Base-by-base conservation (phyloP, 495 filamentous ascomycete species). In the Aspergillus diversus region DNA sequence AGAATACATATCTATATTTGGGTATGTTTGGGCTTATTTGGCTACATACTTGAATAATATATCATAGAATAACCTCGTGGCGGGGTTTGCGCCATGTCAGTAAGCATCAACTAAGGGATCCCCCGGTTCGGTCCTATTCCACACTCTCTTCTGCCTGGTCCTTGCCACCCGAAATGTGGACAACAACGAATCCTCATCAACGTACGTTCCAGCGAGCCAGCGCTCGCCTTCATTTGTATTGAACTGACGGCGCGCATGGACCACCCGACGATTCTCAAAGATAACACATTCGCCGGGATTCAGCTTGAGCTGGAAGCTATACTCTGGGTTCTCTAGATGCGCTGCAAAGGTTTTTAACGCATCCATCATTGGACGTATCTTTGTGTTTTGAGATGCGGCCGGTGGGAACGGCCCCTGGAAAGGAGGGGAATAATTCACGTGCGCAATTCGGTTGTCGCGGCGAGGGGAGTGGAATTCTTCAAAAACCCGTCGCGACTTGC, bases 141-240 rank as follows among this genome's bases (percentile, higher is more conserved):
- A 27, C 21, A 27, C 21, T 1, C 21, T 27, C 21, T 27, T 2
- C 21, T 27, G 21, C 21, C 21, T 27, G 21, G 21, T 57, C n/a
- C 11, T 32, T 37, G 82, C 57, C 1, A 83, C 77, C 48, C 79
- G 70, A 56, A 86, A 77, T 60, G 75, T 77, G 17, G 84, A 88
- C 54, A 72, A 58, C 49, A 87, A 86, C 2, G 84, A 85, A 76
- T 96, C 90, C 5, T 83, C 75, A 54, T 92, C 86, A 9, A 97
- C 78, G 77, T 97, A 97, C 0, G 91, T 80, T 4, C 93, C 94
- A 70, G 90, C 92, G 21, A 97, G 73, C 92, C 92, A 96, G 52
- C 93, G 77, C 54, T 86, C 82, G 1, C 81, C 81, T 1, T 59
- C 46, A 1, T 58, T 58, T 7, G 83, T 76, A 64, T 90, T 82